Evolutionary conservation across 2,329 filamentous ascomycete species (phyloP), one percentile per base, ranked within the genome.

Genomic region (Fusarium armeniacum): DNA sequence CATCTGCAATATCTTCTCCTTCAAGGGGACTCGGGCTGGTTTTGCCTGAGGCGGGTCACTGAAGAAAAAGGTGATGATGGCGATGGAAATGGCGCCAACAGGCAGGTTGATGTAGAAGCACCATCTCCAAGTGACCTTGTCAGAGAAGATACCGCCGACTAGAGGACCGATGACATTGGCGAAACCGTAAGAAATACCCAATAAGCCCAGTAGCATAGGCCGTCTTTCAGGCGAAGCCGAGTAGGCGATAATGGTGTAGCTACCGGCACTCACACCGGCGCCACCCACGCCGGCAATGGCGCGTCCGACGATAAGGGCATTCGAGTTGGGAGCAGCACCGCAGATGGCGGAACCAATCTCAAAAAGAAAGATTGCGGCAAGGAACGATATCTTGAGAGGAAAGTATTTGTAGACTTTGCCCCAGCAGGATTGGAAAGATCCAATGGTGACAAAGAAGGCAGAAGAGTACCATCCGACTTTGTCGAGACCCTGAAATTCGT

Each of bases 321-420:
- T 76, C 3, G 87, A 88, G 62, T 71, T 85, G 4, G 85, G 85
- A 1, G 87, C 87, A 3, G 83, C 82, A 41, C 84, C 87, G 64
- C 87, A 89, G 38, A 87, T 76, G 24, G 81, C 80, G 9, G 86
- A 88, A 3, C 87, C 87, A 45, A 84, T 73, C 73, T 88, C 86
- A 45, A 88, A 88, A 38, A 87, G 61, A 15, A 83, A 57, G n/a
- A 88, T 81, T 55, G 33, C 33, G 7, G 8, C 24, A 3, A 78
- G 47, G 56, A 73, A 77, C 3, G 68, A 65, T 32, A 64, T 41
- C n/a, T 78, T 78, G 22, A 71, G 69, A 1, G 70, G 73, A 53
- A 76, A 78, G 22, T 76, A 67, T 22, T 69, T 74, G 54, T 75
- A 79, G 1, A 78, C 58, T 2, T 70, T 70, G 4, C 77, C 77